Evolutionary conservation across 148 eudicot species (phyloP), one percentile per base, ranked within the genome.

Genomic region (Agrostemma githago): DNA sequence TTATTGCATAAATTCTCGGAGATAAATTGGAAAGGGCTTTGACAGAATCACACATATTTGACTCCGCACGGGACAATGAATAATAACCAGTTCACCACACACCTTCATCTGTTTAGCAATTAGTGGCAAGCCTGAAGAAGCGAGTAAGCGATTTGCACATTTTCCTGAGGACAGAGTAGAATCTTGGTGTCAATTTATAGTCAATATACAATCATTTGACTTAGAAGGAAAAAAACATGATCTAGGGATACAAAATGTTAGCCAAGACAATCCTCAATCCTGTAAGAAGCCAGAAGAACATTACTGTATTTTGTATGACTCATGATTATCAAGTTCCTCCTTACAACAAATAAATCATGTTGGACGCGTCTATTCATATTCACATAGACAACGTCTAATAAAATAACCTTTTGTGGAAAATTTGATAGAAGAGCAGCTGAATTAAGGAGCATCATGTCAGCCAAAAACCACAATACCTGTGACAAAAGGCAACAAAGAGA

Each of bases 91-190:
- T 75, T 57, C 42, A 53, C 21, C 74, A 43, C 41, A 61, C 77
- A 94, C 98, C 98, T 94, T 94, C 98, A 94, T 94, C 80, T 94
- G 98, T 79, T 89, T 87, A 53, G 97, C 97, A 80, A 94, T 86
- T 57, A 91, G 93, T 20, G 98, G 98, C 79, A 94, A 87, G 77
- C 98, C 98, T 60, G 98, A 94, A 66, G 92, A 77, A 72, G 93
- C 86, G 20, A 94, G 97, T 81, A 94, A 81, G 40, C 93, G 92
- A 84, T 94, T 94, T 58, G 98, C 98, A 86, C 98, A 94, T 81
- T 94, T 94, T 77, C 98, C 98, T 94, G 85, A 73, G 44, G 38
- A 46, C 41, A 69, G 53, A 57, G 34, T 11, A 67, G 53, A 63
- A 16, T 16, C 72, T 63, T 68, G 38, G 42, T 51, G 77, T 71